Conservation (phyloP, 257 asterid genomes). For the Thymus mandschuricus region DNA sequence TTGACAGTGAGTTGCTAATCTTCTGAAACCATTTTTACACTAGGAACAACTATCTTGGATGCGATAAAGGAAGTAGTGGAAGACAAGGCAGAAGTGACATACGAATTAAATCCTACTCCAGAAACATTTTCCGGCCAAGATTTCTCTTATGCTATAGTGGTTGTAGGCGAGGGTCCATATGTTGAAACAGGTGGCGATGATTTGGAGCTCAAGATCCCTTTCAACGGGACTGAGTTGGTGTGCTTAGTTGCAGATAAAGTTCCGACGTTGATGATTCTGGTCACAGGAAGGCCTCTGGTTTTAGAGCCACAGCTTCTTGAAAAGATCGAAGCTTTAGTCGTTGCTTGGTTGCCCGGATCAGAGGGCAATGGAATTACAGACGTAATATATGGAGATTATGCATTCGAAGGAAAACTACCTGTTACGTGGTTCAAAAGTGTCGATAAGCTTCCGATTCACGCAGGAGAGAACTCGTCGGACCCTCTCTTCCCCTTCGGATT, state of each 20-base stretch:
- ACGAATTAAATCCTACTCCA: conserved; percentile 62
- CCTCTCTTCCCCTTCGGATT: conserved; percentile 79
- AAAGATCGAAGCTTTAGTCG: conserved; percentile 61
- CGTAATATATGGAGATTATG: conserved; percentile 71
- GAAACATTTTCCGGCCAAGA: conserved; percentile 59
- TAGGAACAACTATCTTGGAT: conserved; percentile 86
- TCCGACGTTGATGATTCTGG: conserved; percentile 69
- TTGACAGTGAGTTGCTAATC: not conserved
- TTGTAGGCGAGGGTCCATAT: conserved; percentile 80
- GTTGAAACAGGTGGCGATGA: conserved; percentile 82
- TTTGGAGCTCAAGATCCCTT: conserved; percentile 61
- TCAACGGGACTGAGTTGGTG: conserved; percentile 62
- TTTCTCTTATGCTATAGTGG: conserved; percentile 71
- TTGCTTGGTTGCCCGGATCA: conserved; percentile 91
- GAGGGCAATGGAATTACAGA: conserved; percentile 85
- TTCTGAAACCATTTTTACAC: conserved; percentile 22
- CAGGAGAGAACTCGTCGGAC: conserved; percentile 47
- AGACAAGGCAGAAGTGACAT: conserved; percentile 57
- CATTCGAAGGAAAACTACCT: conserved; percentile 71
- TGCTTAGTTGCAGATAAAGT: conserved; percentile 64
- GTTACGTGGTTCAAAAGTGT: conserved; percentile 80
- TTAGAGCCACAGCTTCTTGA: conserved; percentile 61
- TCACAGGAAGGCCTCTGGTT: conserved; percentile 80
- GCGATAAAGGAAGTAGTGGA: conserved; percentile 69
- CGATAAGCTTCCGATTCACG: conserved; percentile 68